Percentiles rank a stretch among this genome's conserved stretches.
These are phyloP conservation scores for Suhomyces chickasaworum DNA, from an alignment of 1,139 yeast species.

Conservation along the genomic window DNA sequence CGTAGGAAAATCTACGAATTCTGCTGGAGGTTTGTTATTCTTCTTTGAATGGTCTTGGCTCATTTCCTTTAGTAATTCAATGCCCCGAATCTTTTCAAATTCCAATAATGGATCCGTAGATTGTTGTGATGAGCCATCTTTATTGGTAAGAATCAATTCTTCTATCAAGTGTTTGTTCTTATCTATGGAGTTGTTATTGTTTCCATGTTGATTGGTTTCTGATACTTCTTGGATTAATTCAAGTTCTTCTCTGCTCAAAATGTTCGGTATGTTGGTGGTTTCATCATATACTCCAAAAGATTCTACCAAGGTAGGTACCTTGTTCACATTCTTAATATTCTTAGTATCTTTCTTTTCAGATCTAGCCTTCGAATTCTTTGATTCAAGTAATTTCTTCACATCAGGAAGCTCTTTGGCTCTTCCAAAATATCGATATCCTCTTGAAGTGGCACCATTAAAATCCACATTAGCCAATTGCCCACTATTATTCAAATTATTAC, in stretches of 20 bases:
- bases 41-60: slow-evolving; percentile 1
- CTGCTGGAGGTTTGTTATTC: not conserved
- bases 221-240: slow-evolving; percentile 3
- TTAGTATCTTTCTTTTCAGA: slow-evolving; percentile 19
- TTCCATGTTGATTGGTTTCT: too few relatives aligned
- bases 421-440: slow-evolving; percentile 78
- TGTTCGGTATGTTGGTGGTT: not conserved
- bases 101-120: slow-evolving; percentile 17
- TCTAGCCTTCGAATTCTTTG: slow-evolving; percentile 17
- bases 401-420: slow-evolving; percentile 82
- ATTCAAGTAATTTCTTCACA: slow-evolving; percentile 54
- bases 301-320: slow-evolving; percentile 21
- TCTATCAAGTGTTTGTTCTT: slow-evolving; percentile 5
- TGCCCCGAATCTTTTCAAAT: slow-evolving; percentile 27
- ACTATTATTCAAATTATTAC: slow-evolving; percentile 22
- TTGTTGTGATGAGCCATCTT: not conserved
- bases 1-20: slow-evolving; percentile 22
- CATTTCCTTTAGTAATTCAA: slow-evolving; percentile 19
- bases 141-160: not conserved
- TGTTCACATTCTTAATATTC: too few relatives aligned
- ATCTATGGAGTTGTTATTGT: too few relatives aligned
- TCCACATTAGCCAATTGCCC: slow-evolving; percentile 26
- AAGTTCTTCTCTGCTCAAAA: slow-evolving; percentile 11
- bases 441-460: slow-evolving; percentile 19
- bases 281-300: slow-evolving; percentile 54